These are phyloP conservation scores for Coniochaeta ligniaria DNA, from an alignment of 2,329 filamentous ascomycete species.

Conservation along the genomic window DNA sequence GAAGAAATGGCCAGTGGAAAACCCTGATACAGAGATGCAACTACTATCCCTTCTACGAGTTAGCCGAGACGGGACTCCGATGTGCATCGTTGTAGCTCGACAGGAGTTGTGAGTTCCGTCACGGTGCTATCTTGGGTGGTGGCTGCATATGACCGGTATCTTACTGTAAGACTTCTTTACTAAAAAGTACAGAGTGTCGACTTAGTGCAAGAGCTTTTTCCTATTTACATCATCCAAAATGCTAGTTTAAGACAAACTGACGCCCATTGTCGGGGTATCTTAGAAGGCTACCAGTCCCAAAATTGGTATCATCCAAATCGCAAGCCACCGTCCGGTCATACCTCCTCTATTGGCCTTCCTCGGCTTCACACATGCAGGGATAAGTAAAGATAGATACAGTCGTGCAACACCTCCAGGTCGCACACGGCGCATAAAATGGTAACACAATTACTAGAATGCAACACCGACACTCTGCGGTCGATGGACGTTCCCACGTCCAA, in stretches of 20 bases:
- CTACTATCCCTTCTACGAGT: too few relatives aligned
- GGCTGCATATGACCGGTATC: too few relatives aligned
- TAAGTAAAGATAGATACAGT: not conserved
- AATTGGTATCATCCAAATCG: not conserved
- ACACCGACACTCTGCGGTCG: slow-evolving; percentile 37
- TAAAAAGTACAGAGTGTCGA: too few relatives aligned
- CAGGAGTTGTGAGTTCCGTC: too few relatives aligned
- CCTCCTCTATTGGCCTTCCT: not conserved
- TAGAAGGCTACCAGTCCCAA: not conserved
- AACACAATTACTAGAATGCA: slow-evolving; percentile 25
- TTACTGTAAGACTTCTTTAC: too few relatives aligned
- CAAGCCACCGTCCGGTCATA: not conserved
- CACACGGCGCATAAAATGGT: not conserved
- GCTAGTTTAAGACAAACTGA: not conserved
- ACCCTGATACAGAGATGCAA: too few relatives aligned
- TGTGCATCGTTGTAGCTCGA: too few relatives aligned
- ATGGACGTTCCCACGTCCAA: slow-evolving; percentile 9
- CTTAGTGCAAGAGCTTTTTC: too few relatives aligned
- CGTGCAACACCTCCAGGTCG: not conserved
- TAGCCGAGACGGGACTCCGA: too few relatives aligned
- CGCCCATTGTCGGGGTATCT: not conserved
- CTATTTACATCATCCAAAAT: not conserved
- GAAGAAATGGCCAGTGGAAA: too few relatives aligned
- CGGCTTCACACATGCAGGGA: not conserved
- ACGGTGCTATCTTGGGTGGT: too few relatives aligned